Base-by-base conservation (phyloP, 495 filamentous ascomycete genomes). In the Pseudevernia furfuracea region DNA sequence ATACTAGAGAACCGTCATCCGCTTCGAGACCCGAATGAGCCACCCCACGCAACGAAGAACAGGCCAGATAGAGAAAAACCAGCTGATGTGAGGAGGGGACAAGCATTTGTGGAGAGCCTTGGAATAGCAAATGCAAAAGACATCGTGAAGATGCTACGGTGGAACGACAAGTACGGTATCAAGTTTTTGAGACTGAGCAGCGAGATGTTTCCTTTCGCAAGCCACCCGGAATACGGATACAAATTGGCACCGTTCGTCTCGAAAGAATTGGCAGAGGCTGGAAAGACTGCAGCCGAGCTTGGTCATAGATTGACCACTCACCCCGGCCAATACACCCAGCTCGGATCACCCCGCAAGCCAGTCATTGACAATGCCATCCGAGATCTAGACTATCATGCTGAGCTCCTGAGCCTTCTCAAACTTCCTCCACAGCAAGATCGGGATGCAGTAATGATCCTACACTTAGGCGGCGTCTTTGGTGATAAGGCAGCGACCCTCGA, bases 181-280 rank as follows among this genome's bases (percentile, higher is more conserved):
- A 94, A 89, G 71, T 95, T 98, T 73, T 81, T 97, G 80, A 87
- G 93, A 5, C 79, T 97, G 25, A 93, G 89, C 68, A 94, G 89
- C 68, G 94, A 96, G 71, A 96, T 96, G 90, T 97, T 97, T 65
- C 94, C 93, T 1, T 97, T 97, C 72, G 92, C 94, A 0, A 93
- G 88, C 58, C 92, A 97, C 68, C 79, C 81, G 34, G 87, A 88
- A 63, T 91, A 96, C 67, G 94, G 92, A 0, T 98, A 97, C 71
- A 89, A 86, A 67, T 80, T 97, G 15, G 87, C 87, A 0, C 89
- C 89, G 0, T 97, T 98, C 73, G 94, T 95, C 1, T 84, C 85
- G 0, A 85, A 92, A 57, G 85, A 85, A 2, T 80, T 97, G 6
- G 86, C 79, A 5, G 85, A 94, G 60, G 90, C 83, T 10, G 94